Base-by-base conservation (phyloP, 352 stramenopile species). In the Pseudoperonospora humuli region DNA sequence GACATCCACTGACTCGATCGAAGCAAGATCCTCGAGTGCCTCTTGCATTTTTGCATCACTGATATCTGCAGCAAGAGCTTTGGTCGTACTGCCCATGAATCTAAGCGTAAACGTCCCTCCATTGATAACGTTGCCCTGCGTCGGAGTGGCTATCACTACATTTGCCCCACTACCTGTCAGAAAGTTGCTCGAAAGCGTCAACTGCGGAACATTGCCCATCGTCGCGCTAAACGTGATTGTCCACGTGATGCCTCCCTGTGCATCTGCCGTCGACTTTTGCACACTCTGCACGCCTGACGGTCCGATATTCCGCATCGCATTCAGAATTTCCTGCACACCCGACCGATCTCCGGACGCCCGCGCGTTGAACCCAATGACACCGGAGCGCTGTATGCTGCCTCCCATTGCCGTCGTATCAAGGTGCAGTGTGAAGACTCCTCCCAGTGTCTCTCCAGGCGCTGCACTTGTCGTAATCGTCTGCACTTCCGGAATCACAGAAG, bases 191-290 rank as follows among this genome's bases (percentile, higher is more conserved):
- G 66, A 64, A 40, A 93, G 59, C 27, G 61, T 83, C 7, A 90
- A 39, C 39, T 67, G 39, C 4, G 75, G 77, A 11, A 80, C 55
- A 41, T 92, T 60, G 5, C 75, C 70, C 72, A 92, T 84, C 5
- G 59, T 38, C 3, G 63, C 47, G 2, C 55, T 65, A 26, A 97
- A 97, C 10, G 64, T 88, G 24, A 98, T 64, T n/a, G 62, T 85
- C 91, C 93, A 98, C 35, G 75, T 94, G 68, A 93, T 96, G 4
- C 89, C 90, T 29, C 83, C 84, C 45, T 95, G 72, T 3, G 75
- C 57, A 48, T 96, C 84, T 1, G 78, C 65, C 4, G 48, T 52
- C n/a, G 67, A 64, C 26, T 86, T 70, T 15, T 67, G 50, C 17
- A 95, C 81, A 15, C 29, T 64, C 33, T 83, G 61, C 1, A 91